Evolutionary conservation across 2,329 filamentous ascomycete species (phyloP).

Genomic region (Fusarium sp.): DNA sequence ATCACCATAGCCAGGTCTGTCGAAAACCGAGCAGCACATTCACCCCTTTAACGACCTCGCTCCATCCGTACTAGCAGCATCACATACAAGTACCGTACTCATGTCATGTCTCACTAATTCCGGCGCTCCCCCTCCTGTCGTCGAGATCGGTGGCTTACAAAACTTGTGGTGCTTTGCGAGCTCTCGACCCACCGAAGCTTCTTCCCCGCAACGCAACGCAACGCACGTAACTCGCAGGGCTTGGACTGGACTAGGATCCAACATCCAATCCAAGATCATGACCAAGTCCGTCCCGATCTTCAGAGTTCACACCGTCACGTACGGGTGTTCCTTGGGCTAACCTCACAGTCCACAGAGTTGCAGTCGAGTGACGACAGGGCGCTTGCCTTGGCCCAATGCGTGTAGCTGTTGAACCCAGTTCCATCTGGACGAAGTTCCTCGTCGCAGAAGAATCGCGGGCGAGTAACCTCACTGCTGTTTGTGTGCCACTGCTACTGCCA

Average conservation of each 20-base stretch:
- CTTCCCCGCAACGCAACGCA: constrained; percentile 47
- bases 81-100: constrained; percentile 31
- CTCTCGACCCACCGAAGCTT: constrained; percentile 41
- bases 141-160: constrained; percentile 45
- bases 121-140: constrained; percentile 16
- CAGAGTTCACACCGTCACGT: constrained; percentile 51
- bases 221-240: neutral
- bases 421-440: constrained; percentile 46
- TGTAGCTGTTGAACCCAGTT: constrained; percentile 21
- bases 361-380: constrained; percentile 41
- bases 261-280: constrained; percentile 24
- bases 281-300: constrained; percentile 50
- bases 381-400: constrained; percentile 47
- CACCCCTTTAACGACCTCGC: constrained; percentile 23
- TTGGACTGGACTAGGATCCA: constrained; percentile 22
- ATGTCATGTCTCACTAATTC: constrained; percentile 40
- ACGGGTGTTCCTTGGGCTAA: constrained; percentile 34
- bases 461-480: constrained; percentile 43
- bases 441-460: constrained; percentile 40
- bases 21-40: neutral
- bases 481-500: constrained; percentile 45
- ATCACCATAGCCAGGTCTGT: neutral
- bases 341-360: constrained; percentile 44
- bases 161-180: constrained; percentile 24
- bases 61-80: constrained; percentile 9